Conservation (phyloP, 805 yeast genomes). For the Metschnikowia anglica region DNA sequence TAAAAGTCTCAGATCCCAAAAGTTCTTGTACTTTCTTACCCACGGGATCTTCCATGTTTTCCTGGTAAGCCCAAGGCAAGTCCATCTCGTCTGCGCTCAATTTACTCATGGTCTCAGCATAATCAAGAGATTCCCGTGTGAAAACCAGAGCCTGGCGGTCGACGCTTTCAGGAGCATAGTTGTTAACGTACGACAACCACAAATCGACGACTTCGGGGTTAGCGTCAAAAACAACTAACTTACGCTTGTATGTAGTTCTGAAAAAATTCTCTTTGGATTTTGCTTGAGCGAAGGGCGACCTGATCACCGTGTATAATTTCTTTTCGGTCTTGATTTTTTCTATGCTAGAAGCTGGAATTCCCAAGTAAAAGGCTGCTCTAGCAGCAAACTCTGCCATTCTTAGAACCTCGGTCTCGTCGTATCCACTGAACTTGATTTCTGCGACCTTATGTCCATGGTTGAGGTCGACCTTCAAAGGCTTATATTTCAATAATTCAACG, state of each 20-base stretch:
- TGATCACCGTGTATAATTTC: slow-evolving; percentile 90
- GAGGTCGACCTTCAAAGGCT: slow-evolving; percentile 68
- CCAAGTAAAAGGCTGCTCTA: slow-evolving; percentile 86
- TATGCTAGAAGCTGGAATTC: slow-evolving; percentile 81
- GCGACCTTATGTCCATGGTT: slow-evolving; percentile 77
- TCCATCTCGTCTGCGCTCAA: slow-evolving; percentile 28
- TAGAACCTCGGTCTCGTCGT: slow-evolving; percentile 66
- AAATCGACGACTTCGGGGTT: slow-evolving; percentile 81
- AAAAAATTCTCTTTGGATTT: slow-evolving; percentile 92
- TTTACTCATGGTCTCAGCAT: slow-evolving; percentile 35
- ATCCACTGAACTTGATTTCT: slow-evolving; percentile 70
- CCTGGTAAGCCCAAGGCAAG: slow-evolving; percentile 34
- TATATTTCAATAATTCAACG: slow-evolving; percentile 76
- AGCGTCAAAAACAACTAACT: slow-evolving; percentile 77
- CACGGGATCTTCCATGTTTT: slow-evolving; percentile 44
- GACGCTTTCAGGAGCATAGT: slow-evolving; percentile 77
- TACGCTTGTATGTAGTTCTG: slow-evolving; percentile 77
- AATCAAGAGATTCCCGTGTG: slow-evolving; percentile 42
- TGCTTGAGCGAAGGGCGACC: slow-evolving; percentile 92
- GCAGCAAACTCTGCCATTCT: slow-evolving; percentile 81
- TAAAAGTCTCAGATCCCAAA: slow-evolving; percentile 68
- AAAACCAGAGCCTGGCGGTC: slow-evolving; percentile 71
- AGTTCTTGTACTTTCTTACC: slow-evolving; percentile 69
- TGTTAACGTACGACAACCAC: slow-evolving; percentile 73
- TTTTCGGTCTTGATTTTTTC: slow-evolving; percentile 65